Conservation (phyloP, 2,329 filamentous ascomycete genomes). For the Aspergillus flavus region DNA sequence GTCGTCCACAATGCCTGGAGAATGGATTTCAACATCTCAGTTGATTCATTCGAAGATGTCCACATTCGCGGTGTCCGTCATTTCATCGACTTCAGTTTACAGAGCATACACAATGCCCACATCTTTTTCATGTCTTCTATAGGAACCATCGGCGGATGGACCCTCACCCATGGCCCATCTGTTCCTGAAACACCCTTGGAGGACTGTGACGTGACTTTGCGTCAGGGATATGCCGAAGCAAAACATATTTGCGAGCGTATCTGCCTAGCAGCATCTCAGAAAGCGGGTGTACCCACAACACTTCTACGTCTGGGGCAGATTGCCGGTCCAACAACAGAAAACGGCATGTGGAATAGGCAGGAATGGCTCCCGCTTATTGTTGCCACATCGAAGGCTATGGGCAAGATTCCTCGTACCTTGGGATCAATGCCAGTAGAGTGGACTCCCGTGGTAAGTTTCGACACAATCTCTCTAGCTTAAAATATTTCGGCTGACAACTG, state of each 20-base stretch:
- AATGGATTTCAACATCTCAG: conserved; percentile 35
- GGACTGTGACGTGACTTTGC: conserved; percentile 30
- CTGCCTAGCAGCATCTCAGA: conserved; percentile 35
- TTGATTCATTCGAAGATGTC: conserved; percentile 31
- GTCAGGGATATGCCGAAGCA: conserved; percentile 36
- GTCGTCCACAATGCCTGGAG: conserved; percentile 42
- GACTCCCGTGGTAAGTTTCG: conserved; percentile 50
- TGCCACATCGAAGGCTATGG: conserved; percentile 53
- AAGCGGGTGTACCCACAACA: conserved; percentile 18
- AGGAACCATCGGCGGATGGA: conserved; percentile 24
- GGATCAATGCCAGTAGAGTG: conserved; percentile 55
- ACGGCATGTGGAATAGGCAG: conserved; percentile 53
- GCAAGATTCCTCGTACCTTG: conserved; percentile 50
- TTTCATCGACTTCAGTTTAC: conserved; percentile 27
- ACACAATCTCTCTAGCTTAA: background rate
- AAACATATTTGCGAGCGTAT: conserved; percentile 47
- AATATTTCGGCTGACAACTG: background rate
- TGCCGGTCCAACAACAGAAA: conserved; percentile 22
- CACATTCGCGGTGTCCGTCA: conserved; percentile 30
- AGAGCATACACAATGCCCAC: conserved; percentile 19
- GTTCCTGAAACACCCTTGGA: conserved; percentile 28
- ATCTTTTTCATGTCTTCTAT: conserved; percentile 35
- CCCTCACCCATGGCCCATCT: conserved; percentile 20
- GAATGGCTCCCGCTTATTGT: conserved; percentile 58
- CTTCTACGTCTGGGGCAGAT: conserved; percentile 38